A percentile compares a stretch with the other conserved stretches of the same genome.
phyloP scores from a whole-genome alignment of 371 early-diverging fungal genomes.

The Haplosporangium sp. region DNA sequence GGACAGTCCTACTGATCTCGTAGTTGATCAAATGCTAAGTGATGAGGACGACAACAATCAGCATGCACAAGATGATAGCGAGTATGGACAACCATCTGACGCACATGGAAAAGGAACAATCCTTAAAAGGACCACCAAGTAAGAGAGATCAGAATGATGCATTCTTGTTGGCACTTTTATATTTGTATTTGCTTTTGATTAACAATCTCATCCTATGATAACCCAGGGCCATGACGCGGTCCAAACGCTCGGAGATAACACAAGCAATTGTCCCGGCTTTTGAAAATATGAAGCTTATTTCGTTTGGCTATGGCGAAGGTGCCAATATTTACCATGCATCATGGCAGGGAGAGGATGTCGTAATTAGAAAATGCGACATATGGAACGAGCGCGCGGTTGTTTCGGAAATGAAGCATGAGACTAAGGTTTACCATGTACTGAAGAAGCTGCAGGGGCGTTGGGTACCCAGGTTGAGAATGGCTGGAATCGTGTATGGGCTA shows the following conservation, averaged over 20 bases:
- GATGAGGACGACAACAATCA: conserved; percentile 4
- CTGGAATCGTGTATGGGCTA: conserved; percentile 18
- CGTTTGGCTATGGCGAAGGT: conserved; percentile 2
- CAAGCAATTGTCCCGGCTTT: conserved; percentile 8
- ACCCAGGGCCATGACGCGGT: conserved; percentile 1
- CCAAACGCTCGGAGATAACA: background rate
- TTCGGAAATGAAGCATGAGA: conserved; percentile 26
- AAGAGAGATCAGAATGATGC: background rate
- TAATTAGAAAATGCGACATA: conserved; percentile 34
- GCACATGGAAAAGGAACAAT: background rate
- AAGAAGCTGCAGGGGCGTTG: conserved; percentile 24
- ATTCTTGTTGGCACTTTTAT: background rate
- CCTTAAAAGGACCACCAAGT: background rate
- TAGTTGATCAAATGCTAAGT: background rate
- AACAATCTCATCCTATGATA: background rate
- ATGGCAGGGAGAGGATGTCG: conserved; percentile 17
- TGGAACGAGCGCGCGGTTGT: conserved; percentile 14
- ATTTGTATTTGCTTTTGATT: background rate
- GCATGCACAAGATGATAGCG: background rate
- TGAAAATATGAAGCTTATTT: conserved; percentile 13
- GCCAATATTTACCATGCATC: conserved; percentile 14
- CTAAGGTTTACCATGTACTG: conserved; percentile 18
- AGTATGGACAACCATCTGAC: too few species aligned
- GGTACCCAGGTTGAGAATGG: conserved; percentile 22
- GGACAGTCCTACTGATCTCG: background rate